Evolutionary conservation across 2,329 filamentous ascomycete species (phyloP), one percentile per base, ranked within the genome.

Genomic region (Penicillium vulpinum): DNA sequence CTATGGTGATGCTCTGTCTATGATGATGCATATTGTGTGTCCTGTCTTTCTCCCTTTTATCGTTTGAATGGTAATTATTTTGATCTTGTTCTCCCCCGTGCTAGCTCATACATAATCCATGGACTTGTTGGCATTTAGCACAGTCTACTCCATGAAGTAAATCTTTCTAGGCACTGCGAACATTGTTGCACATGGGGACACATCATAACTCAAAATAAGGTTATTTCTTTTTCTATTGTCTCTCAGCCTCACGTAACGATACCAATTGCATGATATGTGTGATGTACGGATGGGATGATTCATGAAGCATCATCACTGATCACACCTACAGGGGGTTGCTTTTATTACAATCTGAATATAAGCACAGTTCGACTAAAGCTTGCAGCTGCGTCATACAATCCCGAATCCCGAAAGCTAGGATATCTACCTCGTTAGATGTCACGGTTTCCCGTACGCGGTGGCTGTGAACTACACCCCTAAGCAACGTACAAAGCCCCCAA

Each of bases 11-110:
- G 59, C 51, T 55, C 38, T 38, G 40, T 47, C 54, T 24, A 57
- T 59, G 53, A 49, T 57, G 40, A 63, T 54, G 59, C 51, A 53
- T 39, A 51, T 57, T 54, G 29, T 56, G 46, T 58, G 48, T n/a
- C 49, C 48, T 43, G 36, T 44, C 24, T 41, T 51, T 56, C 39
- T 53, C 21, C 28, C 39, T 54, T 52, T 56, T 54, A 35, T 52
- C 44, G 59, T 54, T 48, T 16, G 55, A 45, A 58, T 39, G 36
- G 43, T 31, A 16, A 10, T 22, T n/a, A 22, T 26, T 46, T 58
- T 51, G 28, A 39, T 47, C 28, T 43, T 36, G n/a, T 52, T 51
- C 18, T 36, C 38, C 26, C 18, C 22, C 29, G 24, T 44, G 8
- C 41, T 45, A 21, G 48, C 36, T 46, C 40, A 44, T 59, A 52